A percentile compares a stretch with the other conserved stretches of the same genome.
These are phyloP conservation scores for Fusarium globosum DNA, from an alignment of 2,329 filamentous ascomycete genomes.

Conservation along the genomic window DNA sequence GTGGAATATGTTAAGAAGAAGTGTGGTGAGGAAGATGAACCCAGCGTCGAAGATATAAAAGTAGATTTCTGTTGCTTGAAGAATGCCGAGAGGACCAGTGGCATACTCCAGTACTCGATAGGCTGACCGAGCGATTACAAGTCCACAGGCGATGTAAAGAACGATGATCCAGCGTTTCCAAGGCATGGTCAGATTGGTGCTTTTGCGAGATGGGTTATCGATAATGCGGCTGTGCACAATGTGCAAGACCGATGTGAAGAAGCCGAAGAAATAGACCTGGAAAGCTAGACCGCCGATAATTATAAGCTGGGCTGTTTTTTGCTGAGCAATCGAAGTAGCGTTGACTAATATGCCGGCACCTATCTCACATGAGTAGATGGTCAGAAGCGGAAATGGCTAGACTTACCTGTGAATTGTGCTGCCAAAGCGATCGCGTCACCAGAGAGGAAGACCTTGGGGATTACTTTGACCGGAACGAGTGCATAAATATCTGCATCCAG, in stretches of 20 bases:
- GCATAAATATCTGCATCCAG: constrained; percentile 53
- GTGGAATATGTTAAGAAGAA: constrained; percentile 35
- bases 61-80: constrained; percentile 48
- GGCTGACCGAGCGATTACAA: constrained; percentile 53
- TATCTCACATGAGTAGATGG: not conserved
- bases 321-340: constrained; percentile 33
- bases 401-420: constrained; percentile 30
- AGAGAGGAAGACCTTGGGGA: constrained; percentile 62
- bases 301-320: constrained; percentile 54
- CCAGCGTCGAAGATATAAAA: constrained; percentile 52
- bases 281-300: constrained; percentile 63
- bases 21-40: constrained; percentile 42
- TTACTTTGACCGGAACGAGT: constrained; percentile 53
- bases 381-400: fast-evolving
- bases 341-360: constrained; percentile 35
- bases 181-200: constrained; percentile 29
- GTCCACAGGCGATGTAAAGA: constrained; percentile 35
- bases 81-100: constrained; percentile 45
- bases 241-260: constrained; percentile 60
- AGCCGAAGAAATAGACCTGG: constrained; percentile 64
- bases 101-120: constrained; percentile 56
- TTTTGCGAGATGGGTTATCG: not conserved
- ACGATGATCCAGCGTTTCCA: constrained; percentile 44
- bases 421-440: constrained; percentile 59
- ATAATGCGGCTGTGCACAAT: constrained; percentile 54